Base-by-base conservation (phyloP, 495 filamentous ascomycete genomes). In the Tuber melanosporum region DNA sequence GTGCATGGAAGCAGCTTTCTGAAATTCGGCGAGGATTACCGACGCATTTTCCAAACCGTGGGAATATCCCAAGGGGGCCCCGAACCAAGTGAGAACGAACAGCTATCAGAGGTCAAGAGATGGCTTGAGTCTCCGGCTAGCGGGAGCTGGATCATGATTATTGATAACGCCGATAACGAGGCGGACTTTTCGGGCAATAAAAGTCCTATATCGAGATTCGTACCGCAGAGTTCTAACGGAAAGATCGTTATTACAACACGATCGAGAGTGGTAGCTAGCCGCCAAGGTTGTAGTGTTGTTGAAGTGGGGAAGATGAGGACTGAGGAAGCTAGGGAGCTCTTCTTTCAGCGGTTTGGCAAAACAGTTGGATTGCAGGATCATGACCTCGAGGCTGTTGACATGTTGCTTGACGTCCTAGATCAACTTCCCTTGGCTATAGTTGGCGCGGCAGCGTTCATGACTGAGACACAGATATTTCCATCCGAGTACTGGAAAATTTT, bases 151-250 rank as follows among this genome's bases (percentile, higher is more conserved):
- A 32, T 78, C 70, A 46, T 80, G 26, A 74, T 78, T 32, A 42
- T 80, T 66, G 79, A 80, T 47, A 80, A 80, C 43, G 79, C 79
- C 1, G 79, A 80, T 52, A 78, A 80, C 71, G 41, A 41, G 32
- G 57, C 45, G 47, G 62, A 73, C 71, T 80, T 80, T 47, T 78
- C 73, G 42, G 41, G 47, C 22, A 66, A 44, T 22, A 52, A 69
- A 15, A 75, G 42, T 78, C 77, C 41, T 66, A 43, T 22, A 26
- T 77, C 36, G 57, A 77, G 62, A 52, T 73, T 41, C 36, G n/a
- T 57, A n/a, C 69, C 70, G 20, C 43, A 41, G 39, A 26, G 52
- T n/a, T 47, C 19, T 9, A 76, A 47, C 47, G 70, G 74, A 76
- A 82, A 70, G n/a, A 44, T 79, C 7, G n/a, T 77, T 20, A 77